phyloP scores from a whole-genome alignment of 345 rosid species.

The Fremontodendron californicum region DNA sequence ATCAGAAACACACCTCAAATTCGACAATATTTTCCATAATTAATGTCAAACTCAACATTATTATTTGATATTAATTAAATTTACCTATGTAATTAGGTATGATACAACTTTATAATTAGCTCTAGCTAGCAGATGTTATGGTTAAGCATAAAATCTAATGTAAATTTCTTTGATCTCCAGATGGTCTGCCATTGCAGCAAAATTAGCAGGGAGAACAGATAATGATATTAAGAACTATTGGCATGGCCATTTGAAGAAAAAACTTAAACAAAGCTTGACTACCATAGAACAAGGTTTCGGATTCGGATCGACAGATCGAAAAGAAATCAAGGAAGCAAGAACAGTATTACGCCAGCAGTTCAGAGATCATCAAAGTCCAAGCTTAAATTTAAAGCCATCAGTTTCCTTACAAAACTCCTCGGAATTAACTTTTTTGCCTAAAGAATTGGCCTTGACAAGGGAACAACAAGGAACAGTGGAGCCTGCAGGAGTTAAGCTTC shows the following conservation, averaged over 20 bases:
- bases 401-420: background rate
- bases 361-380: background rate
- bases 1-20: no score
- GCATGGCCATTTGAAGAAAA: conserved; percentile 36
- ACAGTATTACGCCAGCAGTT: background rate
- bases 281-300: no score
- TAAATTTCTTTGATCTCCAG: conserved; percentile 7
- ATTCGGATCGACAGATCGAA: background rate
- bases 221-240: conserved; percentile 38
- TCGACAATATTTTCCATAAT: background rate
- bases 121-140: background rate
- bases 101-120: background rate
- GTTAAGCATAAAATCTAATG: background rate
- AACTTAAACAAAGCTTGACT: background rate
- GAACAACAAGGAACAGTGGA: background rate
- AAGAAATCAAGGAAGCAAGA: background rate
- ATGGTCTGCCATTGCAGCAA: conserved; percentile 36
- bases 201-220: conserved; percentile 32
- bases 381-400: background rate
- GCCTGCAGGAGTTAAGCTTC: background rate
- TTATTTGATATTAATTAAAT: conserved; percentile 2
- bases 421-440: background rate
- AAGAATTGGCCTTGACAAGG: background rate
- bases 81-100: background rate
- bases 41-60: background rate